These are phyloP conservation scores for Ambrosia hybrid DNA, from an alignment of 140 eudicot genomes.

Conservation along the genomic window DNA sequence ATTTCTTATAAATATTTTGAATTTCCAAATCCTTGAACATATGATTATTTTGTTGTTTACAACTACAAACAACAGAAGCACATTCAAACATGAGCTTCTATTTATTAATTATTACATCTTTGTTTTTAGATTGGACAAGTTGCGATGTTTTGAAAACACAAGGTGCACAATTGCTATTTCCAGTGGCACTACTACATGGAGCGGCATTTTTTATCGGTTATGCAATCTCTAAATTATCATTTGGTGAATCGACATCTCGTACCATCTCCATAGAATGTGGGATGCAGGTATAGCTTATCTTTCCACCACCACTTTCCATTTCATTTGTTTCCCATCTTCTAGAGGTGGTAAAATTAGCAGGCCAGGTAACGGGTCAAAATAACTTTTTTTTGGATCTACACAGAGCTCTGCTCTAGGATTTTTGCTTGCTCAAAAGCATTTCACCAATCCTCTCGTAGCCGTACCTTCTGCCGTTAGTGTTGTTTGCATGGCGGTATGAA, in stretches of 20 bases:
- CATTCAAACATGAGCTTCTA: background rate
- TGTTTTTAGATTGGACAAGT: constrained; percentile 90
- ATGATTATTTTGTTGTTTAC: background rate
- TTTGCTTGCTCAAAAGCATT: constrained; percentile 96
- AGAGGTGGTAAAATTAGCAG: background rate
- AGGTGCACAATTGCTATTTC: constrained; percentile 78
- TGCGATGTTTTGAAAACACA: constrained; percentile 81
- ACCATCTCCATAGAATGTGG: constrained; percentile 99
- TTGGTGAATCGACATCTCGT: constrained; percentile 99
- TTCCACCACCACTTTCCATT: background rate
- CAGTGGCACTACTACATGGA: constrained; percentile 82
- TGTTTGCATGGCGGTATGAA: constrained; percentile 96
- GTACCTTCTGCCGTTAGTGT: constrained; percentile 99
- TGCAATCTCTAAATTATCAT: constrained; percentile 72
- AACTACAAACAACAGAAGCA: background rate
- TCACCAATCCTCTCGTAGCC: constrained; percentile 97
- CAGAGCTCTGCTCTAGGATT: constrained; percentile 99
- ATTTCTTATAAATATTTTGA: background rate
- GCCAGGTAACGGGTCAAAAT: background rate
- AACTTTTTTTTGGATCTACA: constrained; percentile 14
- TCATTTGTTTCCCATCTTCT: constrained; percentile 1
- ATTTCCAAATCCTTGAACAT: background rate
- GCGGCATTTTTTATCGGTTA: constrained; percentile 93
- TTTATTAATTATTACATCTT: background rate
- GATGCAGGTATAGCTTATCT: constrained; percentile 70